Conservation (phyloP, 2,329 filamentous ascomycete genomes). For the Helotiales sp. region DNA sequence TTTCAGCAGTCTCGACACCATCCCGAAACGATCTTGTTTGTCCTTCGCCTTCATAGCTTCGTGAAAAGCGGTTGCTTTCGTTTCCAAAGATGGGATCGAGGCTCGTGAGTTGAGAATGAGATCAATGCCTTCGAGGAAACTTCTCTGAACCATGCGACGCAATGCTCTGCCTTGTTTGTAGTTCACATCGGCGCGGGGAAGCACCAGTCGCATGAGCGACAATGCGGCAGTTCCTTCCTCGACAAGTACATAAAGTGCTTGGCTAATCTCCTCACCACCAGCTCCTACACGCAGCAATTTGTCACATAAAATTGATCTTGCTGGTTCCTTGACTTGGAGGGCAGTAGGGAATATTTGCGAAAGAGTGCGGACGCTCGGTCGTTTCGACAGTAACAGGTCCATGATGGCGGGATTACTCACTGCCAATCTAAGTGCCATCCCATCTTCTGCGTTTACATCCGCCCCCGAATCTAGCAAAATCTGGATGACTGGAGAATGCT, state of each 20-base stretch:
- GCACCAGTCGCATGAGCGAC: slow-evolving; percentile 9
- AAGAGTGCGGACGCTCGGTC: slow-evolving; percentile 41
- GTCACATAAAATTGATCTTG: slow-evolving; percentile 13
- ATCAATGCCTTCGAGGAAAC: slow-evolving; percentile 14
- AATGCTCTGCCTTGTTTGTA: slow-evolving; percentile 13
- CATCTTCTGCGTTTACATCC: slow-evolving; percentile 54
- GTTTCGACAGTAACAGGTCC: slow-evolving; percentile 48
- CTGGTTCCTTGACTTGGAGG: slow-evolving; percentile 8
- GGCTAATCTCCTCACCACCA: slow-evolving; percentile 12
- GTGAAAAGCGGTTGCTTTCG: slow-evolving; percentile 7
- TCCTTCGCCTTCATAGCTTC: slow-evolving; percentile 13
- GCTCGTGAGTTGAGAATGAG: slow-evolving; percentile 9
- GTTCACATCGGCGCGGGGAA: slow-evolving; percentile 17
- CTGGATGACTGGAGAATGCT: slow-evolving; percentile 46
- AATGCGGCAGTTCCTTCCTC: slow-evolving; percentile 11
- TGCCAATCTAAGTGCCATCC: slow-evolving; percentile 50
- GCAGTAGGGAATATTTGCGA: slow-evolving; percentile 11
- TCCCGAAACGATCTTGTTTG: slow-evolving; percentile 2
- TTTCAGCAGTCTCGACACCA: slow-evolving; percentile 7
- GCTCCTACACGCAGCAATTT: slow-evolving; percentile 21
- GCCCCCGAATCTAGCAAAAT: slow-evolving; percentile 52
- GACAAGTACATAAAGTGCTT: slow-evolving; percentile 6
- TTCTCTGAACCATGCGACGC: slow-evolving; percentile 3
- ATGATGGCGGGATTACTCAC: slow-evolving; percentile 48
- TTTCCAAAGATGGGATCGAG: slow-evolving; percentile 4